A percentile compares a stretch with the other conserved stretches of the same genome.
Evolutionary conservation across 2,329 filamentous ascomycete genomes (phyloP).

Genomic region (Ceratocystis albifundus): DNA sequence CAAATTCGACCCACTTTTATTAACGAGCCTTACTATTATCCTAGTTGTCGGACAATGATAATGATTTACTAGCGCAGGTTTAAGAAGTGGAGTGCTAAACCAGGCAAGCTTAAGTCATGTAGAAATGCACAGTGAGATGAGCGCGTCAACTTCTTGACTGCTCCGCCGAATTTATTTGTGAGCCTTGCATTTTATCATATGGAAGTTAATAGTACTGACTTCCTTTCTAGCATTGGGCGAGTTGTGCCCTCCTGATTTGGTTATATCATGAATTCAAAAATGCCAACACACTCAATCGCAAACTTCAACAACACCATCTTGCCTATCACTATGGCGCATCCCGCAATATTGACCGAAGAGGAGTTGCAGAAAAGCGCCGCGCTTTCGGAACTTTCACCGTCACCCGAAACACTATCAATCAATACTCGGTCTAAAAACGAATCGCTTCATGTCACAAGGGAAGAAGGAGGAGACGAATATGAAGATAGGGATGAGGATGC

Average conservation of each 20-base stretch:
- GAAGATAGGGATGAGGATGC: not conserved
- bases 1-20: not conserved
- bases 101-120: too few species aligned
- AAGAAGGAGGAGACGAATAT: not conserved
- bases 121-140: not conserved
- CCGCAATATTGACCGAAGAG: slow-evolving; percentile 37
- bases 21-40: not conserved
- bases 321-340: slow-evolving; percentile 18
- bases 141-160: not conserved
- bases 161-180: not conserved
- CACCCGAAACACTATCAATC: slow-evolving; percentile 31
- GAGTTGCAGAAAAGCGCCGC: slow-evolving; percentile 46
- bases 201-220: too few species aligned
- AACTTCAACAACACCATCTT: not conserved
- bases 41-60: too few species aligned
- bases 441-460: too few species aligned
- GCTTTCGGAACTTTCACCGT: slow-evolving; percentile 32
- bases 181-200: too few species aligned
- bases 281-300: not conserved
- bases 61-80: too few species aligned
- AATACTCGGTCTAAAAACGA: not conserved
- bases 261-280: not conserved
- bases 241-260: too few species aligned
- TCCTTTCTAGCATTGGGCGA: too few species aligned
- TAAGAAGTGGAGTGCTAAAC: too few species aligned